Evolutionary conservation across 2,329 filamentous ascomycete genomes (phyloP).

Genomic region (Xylariales sp.): DNA sequence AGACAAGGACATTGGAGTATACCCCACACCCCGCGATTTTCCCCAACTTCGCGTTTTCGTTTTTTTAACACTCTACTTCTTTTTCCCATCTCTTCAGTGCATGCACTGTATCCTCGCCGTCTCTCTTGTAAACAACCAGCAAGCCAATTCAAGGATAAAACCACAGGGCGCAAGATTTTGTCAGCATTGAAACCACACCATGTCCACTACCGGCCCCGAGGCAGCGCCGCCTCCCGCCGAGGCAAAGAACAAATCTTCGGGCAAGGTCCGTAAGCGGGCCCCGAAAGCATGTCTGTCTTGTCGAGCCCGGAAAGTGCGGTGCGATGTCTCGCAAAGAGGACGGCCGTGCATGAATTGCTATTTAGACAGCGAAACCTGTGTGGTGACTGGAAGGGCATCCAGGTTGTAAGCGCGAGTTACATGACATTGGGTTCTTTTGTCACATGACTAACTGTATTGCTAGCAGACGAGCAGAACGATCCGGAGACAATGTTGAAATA

Average conservation of each 20-base stretch:
- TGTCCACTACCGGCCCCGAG: constrained; percentile 9
- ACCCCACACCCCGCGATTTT: constrained; percentile 18
- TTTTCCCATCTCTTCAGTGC: no score
- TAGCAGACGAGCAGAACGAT: constrained; percentile 6
- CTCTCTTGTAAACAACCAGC: no score
- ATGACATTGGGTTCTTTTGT: neutral
- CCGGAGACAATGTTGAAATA: constrained; percentile 19
- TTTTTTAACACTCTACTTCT: no score
- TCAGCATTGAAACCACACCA: no score
- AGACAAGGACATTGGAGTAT: constrained; percentile 11
- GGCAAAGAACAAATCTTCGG: constrained; percentile 20
- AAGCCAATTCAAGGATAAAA: no score
- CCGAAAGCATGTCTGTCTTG: constrained; percentile 49
- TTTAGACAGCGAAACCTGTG: constrained; percentile 41
- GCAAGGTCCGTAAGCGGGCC: constrained; percentile 39
- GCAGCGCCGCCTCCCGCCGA: constrained; percentile 19
- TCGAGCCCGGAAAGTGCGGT: constrained; percentile 45
- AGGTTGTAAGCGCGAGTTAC: constrained; percentile 28
- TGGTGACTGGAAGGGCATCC: constrained; percentile 34
- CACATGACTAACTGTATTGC: neutral
- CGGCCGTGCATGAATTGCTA: constrained; percentile 49
- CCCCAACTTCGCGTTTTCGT: constrained; percentile 16
- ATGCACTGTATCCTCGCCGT: no score
- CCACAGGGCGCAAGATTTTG: no score
- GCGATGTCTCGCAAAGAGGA: constrained; percentile 44